phyloP scores from a whole-genome alignment of 129 eudicot genomes.

The Pulicaria dysenterica region DNA sequence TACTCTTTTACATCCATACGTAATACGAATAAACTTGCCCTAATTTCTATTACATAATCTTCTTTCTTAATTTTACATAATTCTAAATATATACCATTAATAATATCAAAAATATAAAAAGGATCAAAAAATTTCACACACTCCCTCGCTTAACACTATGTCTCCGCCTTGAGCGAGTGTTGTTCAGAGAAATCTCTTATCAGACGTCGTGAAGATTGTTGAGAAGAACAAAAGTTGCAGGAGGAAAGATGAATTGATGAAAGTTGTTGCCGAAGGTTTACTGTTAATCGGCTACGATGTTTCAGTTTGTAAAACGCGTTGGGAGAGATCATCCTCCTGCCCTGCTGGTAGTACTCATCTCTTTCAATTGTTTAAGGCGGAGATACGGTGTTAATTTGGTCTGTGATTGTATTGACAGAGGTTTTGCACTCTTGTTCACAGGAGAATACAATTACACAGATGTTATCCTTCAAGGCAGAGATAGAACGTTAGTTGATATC shows the following conservation, averaged over 20 bases:
- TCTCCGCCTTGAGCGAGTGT: conserved; percentile 52
- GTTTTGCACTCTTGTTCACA: neutral
- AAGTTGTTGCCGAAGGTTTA: conserved; percentile 48
- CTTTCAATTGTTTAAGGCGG: neutral
- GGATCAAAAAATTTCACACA: too few species aligned
- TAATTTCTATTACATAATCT: too few species aligned
- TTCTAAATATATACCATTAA: too few species aligned
- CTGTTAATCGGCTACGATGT: conserved; percentile 55
- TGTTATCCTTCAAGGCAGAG: conserved; percentile 51
- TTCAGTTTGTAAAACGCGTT: conserved; percentile 72
- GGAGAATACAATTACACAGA: conserved; percentile 82
- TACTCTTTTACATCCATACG: too few species aligned
- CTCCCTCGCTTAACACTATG: too few species aligned
- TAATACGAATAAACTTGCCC: too few species aligned
- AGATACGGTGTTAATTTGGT: neutral
- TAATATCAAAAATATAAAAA: too few species aligned
- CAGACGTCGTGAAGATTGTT: conserved; percentile 57
- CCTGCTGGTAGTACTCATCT: conserved; percentile 81
- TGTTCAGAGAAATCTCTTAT: conserved; percentile 58
- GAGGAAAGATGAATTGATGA: conserved; percentile 53
- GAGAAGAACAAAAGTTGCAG: conserved; percentile 62
- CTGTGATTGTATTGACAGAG: neutral
- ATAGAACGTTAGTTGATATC: conserved; percentile 57
- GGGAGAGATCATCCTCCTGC: conserved; percentile 68
- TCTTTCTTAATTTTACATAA: too few species aligned